A percentile compares a stretch with the other conserved stretches of the same genome.
phyloP scores from a whole-genome alignment of 257 asterid species.

The Nicotiana paniculata region DNA sequence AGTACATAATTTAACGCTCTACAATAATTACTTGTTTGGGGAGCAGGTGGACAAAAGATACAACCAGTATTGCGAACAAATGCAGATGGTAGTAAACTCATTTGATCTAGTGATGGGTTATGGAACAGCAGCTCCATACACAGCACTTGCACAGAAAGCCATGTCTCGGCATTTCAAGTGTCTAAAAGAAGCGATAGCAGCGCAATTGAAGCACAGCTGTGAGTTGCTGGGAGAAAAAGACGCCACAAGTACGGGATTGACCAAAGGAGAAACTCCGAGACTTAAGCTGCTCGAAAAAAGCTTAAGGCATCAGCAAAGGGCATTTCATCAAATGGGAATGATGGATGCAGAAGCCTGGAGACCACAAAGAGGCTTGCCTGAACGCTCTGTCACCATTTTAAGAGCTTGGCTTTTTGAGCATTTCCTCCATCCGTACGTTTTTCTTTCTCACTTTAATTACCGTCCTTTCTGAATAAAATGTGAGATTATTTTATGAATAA shows the following conservation, averaged over 20 bases:
- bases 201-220: conserved; percentile 65
- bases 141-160: conserved; percentile 77
- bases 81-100: conserved; percentile 96
- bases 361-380: conserved; percentile 93
- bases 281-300: conserved; percentile 68
- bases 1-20: too few species aligned
- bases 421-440: conserved; percentile 93
- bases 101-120: conserved; percentile 93
- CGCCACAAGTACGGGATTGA: conserved; percentile 58
- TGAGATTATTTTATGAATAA: too few species aligned
- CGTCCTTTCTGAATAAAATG: too few species aligned
- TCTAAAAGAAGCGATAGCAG: conserved; percentile 69
- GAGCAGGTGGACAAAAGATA: conserved; percentile 86
- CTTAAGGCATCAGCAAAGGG: conserved; percentile 80
- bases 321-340: conserved; percentile 91
- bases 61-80: conserved; percentile 89
- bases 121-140: conserved; percentile 89
- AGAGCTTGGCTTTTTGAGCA: conserved; percentile 99
- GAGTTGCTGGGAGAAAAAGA: conserved; percentile 78
- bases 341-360: conserved; percentile 98
- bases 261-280: conserved; percentile 94
- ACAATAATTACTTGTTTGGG: neutral
- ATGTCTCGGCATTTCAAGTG: conserved; percentile 96
- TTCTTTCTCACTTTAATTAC: neutral
- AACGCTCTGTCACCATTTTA: conserved; percentile 80